These are phyloP conservation scores for Ustilago cynodontis DNA, from an alignment of 1,284 basidiomycete genomes.

Conservation along the genomic window DNA sequence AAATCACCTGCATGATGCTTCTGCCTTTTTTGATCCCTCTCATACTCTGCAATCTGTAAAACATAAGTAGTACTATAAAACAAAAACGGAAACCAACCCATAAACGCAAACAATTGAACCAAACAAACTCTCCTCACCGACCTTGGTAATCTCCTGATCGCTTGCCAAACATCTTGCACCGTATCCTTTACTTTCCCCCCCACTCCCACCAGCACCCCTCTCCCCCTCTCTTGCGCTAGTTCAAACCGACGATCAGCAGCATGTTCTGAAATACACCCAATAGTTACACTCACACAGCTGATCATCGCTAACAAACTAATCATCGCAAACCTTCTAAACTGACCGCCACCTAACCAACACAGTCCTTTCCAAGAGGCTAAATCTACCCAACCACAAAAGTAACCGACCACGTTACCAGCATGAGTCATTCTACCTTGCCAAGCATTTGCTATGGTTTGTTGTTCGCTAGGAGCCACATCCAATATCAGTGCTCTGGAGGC, in stretches of 20 bases:
- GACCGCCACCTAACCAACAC: conserved; percentile 85
- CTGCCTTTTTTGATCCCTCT: conserved; percentile 75
- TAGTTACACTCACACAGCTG: conserved; percentile 86
- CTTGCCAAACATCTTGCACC: conserved; percentile 52
- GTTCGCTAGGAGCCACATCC: conserved; percentile 86
- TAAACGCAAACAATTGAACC: conserved; percentile 88
- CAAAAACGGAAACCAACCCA: conserved; percentile 77
- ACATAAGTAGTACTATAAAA: conserved; percentile 83
- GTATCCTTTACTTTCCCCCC: conserved; percentile 17
- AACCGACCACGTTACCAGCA: conserved; percentile 63
- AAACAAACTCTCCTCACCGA: conserved; percentile 75
- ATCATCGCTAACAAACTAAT: conserved; percentile 84
- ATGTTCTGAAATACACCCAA: conserved; percentile 77
- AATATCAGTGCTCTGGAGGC: conserved; percentile 90
- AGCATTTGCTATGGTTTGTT: conserved; percentile 92
- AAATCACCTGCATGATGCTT: conserved; percentile 3
- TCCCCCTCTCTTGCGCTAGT: neutral
- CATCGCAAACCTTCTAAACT: conserved; percentile 95
- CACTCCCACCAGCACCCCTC: neutral
- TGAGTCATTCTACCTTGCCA: conserved; percentile 83
- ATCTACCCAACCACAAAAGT: conserved; percentile 81
- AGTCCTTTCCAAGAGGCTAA: conserved; percentile 81
- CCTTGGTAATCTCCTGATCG: conserved; percentile 56
- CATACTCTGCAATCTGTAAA: conserved; percentile 84
- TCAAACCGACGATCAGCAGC: conserved; percentile 7